Evolutionary conservation across 164 flowering plant genomes (phyloP), one percentile per base, ranked within the genome.

Genomic region (Vitis amurensis): DNA sequence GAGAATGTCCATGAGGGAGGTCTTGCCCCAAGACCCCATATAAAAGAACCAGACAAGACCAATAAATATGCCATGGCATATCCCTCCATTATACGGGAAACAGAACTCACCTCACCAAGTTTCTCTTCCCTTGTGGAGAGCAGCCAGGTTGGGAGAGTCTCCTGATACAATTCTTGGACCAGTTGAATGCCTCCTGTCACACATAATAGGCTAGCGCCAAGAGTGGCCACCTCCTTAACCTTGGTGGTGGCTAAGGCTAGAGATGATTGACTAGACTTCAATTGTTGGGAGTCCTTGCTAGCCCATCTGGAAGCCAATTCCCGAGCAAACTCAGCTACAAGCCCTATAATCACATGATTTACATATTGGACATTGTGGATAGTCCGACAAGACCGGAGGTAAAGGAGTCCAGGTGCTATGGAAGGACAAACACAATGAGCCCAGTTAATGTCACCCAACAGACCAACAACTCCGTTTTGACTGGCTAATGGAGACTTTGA

Each of bases 131-230:
- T 82, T 0, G 80, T 61, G 12, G 95, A 82, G 37, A 94, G 86
- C 59, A 94, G 77, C 97, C 97, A 91, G 0, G 97, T 86, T 0
- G 98, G 97, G 57, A 94, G 62, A 1, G 88, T 87, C 64, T 89
- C 91, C 63, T 73, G 84, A 71, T 85, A 85, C 64, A 94, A 64
- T 59, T 81, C 68, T 60, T 85, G 89, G n/a, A 92, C 91, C 51
- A 86, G 80, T 29, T 71, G 81, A 13, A 75, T 37, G 23, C 97
- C 94, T 51, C 97, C 98, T 0, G 97, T 68, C 2, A 82, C 77
- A 68, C 91, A 92, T 37, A 91, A 63, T 3, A 94, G 79, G 61
- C 91, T 83, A 50, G 98, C 89, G 51, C 94, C 98, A 16, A 92
- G 79, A 0, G 79, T 71, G 3, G 95, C 98, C 29, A 85, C 93